These are phyloP conservation scores for Aureobasidium sp. DNA, from an alignment of 2,329 filamentous ascomycete species.

Conservation along the genomic window DNA sequence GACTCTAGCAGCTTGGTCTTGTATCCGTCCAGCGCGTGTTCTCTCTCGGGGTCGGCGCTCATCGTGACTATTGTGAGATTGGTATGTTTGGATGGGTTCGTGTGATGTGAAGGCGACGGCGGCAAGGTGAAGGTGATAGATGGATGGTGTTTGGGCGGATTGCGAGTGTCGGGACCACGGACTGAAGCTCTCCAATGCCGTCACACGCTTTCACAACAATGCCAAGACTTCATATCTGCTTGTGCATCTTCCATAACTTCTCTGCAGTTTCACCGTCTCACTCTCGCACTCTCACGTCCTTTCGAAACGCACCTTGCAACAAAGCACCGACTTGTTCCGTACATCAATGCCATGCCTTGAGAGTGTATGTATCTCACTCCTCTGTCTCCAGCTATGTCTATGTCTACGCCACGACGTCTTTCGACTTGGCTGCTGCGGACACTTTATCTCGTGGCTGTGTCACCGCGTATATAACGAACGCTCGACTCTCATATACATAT, in stretches of 20 bases:
- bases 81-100: background rate
- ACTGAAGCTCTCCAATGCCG: conserved; percentile 9
- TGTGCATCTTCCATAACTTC: background rate
- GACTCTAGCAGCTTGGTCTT: conserved; percentile 65
- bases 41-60: conserved; percentile 40
- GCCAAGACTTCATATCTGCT: background rate
- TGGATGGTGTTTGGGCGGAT: conserved; percentile 2
- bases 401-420: background rate
- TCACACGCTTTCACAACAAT: background rate
- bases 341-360: background rate
- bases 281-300: background rate
- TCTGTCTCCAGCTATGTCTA: too few species aligned
- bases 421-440: background rate
- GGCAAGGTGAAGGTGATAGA: background rate
- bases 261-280: background rate
- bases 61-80: conserved; percentile 16
- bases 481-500: background rate
- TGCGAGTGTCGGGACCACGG: background rate
- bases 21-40: conserved; percentile 45
- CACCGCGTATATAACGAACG: background rate
- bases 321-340: background rate
- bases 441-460: background rate
- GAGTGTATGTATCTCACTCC: too few species aligned
- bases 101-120: background rate
- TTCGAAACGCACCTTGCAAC: background rate